Base-by-base conservation (phyloP, 176 grass and related monocot genomes). In the Saccharum officinarum region DNA sequence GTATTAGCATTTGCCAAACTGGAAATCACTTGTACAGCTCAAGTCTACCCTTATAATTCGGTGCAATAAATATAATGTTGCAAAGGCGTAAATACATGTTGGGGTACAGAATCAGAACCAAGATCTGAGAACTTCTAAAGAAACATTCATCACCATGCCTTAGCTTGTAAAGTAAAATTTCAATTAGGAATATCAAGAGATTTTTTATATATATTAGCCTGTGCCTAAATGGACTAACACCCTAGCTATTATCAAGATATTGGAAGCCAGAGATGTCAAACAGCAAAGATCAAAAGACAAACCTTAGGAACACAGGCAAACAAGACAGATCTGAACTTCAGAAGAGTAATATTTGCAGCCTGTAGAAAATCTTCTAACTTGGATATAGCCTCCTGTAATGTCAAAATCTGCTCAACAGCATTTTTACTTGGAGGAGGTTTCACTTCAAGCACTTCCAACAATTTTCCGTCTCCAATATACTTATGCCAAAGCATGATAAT, bases 271-370 rank as follows among this genome's bases (percentile, higher is more conserved):
- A 52, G 47, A 55, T 84, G n/a, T 67, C 40, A 34, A 91, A 15
- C 33, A 82, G 26, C 20, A 81, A 68, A 49, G 30, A 10, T 81
- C 18, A 8, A 54, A 62, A 73, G 64, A 75, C 69, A 81, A 67
- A 97, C 92, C 94, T 88, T 92, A 72, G 92, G 87, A 84, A 90
- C 84, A 70, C 85, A 92, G 81, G 90, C 87, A 82, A 94, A 88
- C 59, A 93, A 79, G 33, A 97, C 66, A 88, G 85, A 87, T 90
- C 94, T 89, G 54, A 97, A 80, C 82, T 97, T 97, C 47, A 97
- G 85, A 87, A 97, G 94, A 86, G 82, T n/a, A 79, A 92, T 90
- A 67, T 97, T 97, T 78, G 75, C 76, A 78, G 69, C 72, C 66
- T 92, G 90, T 23, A 97, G 63, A 82, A 82, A 73, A 36, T 85